These are phyloP conservation scores for Jamesozyma hellenica DNA, from an alignment of 805 yeast genomes.

Conservation along the genomic window DNA sequence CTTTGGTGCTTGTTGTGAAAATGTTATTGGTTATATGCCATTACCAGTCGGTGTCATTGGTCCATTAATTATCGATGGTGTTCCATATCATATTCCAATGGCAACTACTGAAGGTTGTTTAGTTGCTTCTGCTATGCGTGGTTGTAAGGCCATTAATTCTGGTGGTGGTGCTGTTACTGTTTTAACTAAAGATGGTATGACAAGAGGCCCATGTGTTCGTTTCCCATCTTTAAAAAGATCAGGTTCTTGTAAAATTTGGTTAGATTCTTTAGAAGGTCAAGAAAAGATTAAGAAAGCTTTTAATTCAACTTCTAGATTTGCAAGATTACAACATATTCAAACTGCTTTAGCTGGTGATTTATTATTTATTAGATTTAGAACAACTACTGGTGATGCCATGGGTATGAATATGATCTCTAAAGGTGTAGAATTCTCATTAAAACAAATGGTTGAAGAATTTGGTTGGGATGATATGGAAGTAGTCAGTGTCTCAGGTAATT, in stretches of 20 bases:
- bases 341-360: constrained; percentile 92
- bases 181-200: constrained; percentile 94
- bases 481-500: constrained; percentile 91
- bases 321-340: constrained; percentile 80
- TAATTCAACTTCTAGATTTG: constrained; percentile 94
- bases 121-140: constrained; percentile 98
- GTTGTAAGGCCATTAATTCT: constrained; percentile 93
- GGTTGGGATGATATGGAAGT: constrained; percentile 93
- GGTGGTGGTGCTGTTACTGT: constrained; percentile 96
- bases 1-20: constrained; percentile 97
- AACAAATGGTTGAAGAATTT: constrained; percentile 73
- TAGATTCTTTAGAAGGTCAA: constrained; percentile 93
- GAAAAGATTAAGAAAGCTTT: constrained; percentile 73
- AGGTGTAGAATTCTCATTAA: constrained; percentile 85
- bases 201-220: constrained; percentile 96
- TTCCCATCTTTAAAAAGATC: constrained; percentile 78
- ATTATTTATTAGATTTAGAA: constrained; percentile 82
- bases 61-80: constrained; percentile 84
- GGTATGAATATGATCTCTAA: constrained; percentile 99
- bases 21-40: constrained; percentile 94
- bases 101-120: constrained; percentile 99
- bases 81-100: constrained; percentile 88
- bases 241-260: constrained; percentile 91
- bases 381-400: constrained; percentile 99
- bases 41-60: constrained; percentile 97